Evolutionary conservation across 2,329 filamentous ascomycete species (phyloP).

Genomic region (Aureobasidium sp.): DNA sequence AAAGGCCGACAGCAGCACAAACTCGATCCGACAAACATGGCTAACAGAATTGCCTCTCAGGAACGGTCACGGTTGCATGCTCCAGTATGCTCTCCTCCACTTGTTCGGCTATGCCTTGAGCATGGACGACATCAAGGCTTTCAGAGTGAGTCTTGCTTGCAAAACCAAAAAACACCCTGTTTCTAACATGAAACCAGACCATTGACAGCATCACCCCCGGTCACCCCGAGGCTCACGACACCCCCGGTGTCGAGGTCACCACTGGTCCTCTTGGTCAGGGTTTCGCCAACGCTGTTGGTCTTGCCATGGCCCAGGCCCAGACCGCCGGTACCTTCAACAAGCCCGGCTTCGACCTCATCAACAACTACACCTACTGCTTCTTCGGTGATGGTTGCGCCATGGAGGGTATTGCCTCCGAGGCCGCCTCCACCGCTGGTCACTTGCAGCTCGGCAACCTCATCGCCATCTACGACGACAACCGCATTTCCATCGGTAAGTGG

Average conservation of each 20-base stretch:
- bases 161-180: conserved; percentile 15
- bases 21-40: neutral
- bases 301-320: conserved; percentile 93
- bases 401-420: conserved; percentile 95
- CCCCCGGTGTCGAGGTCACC: conserved; percentile 93
- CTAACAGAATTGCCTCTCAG: conserved; percentile 37
- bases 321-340: conserved; percentile 92
- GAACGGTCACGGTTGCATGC: conserved; percentile 98
- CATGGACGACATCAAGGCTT: conserved; percentile 88
- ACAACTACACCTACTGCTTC: conserved; percentile 97
- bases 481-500: conserved; percentile 67
- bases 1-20: neutral
- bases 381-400: conserved; percentile 97
- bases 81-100: conserved; percentile 97
- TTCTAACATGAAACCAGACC: conserved; percentile 37
- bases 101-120: conserved; percentile 82
- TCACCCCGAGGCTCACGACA: conserved; percentile 94
- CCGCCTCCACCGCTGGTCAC: conserved; percentile 85
- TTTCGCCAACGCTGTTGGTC: conserved; percentile 93
- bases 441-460: conserved; percentile 97
- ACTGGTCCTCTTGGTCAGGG: conserved; percentile 96
- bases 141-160: conserved; percentile 64
- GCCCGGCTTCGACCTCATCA: conserved; percentile 78
- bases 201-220: conserved; percentile 79
- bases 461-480: conserved; percentile 96